Base-by-base conservation (phyloP, 1,139 yeast species). In the Protomyces macrosporus region DNA sequence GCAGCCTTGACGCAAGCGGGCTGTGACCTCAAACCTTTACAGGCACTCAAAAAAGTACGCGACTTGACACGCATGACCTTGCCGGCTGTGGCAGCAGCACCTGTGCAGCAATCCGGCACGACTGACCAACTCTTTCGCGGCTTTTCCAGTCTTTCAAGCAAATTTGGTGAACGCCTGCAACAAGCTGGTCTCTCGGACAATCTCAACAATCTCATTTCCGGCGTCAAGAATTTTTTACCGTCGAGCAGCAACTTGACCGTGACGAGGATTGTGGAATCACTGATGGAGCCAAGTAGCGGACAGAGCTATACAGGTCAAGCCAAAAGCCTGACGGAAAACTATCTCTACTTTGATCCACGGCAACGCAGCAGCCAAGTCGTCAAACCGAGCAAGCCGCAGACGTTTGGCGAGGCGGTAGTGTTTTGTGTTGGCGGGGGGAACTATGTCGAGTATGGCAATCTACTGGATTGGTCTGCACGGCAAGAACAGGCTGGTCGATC, bases 341-440 rank as follows among this genome's bases (percentile, higher is more conserved):
- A 93, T 74, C 77, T 93, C 66, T 91, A 86, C 73, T 87, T 89
- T 72, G 98, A 93, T 74, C 97, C 98, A 35, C 86, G 84, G 70
- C 77, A 89, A 4, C 82, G 98, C 69, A 98, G 98, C 3, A 23
- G 16, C 5, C 48, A 23, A 7, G 62, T 52, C 7, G 50, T 42
- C 23, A 58, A 58, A 12, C 62, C 62, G 16, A 35, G 14, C 10
- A 55, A 55, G 23, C 87, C 96, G 1, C 91, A 87, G 70, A 83
- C 96, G 6, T 97, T 98, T 45, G 84, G 83, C 67, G 95, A 90
- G 69, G 84, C 96, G 2, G 78, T 89, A 64, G 96, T 93, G 16
- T 95, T 93, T 74, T 88, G 90, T 59, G 91, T 95, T 66, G 99
- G 98, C 30, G 98, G 98, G 40, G 98, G 98, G 56, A 91, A 89